These are phyloP conservation scores for Spongiforma sp. DNA, from an alignment of 1,284 basidiomycete species.

Conservation along the genomic window DNA sequence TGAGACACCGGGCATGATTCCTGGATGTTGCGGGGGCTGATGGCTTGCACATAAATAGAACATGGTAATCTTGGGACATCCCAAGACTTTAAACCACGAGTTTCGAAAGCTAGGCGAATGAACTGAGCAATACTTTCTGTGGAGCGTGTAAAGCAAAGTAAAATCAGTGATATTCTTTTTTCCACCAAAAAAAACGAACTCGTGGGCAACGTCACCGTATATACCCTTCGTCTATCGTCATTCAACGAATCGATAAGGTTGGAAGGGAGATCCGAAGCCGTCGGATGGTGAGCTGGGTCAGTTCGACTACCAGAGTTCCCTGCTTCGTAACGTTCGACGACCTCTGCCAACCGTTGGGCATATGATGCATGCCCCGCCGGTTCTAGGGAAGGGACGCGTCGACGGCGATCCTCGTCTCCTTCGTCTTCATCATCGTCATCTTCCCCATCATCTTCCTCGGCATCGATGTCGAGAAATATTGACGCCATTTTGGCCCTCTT, in stretches of 20 bases:
- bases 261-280: background rate
- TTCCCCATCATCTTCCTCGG: background rate
- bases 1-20: background rate
- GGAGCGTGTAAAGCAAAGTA: background rate
- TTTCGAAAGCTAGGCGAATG: background rate
- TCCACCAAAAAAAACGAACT: background rate
- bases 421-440: background rate
- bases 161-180: background rate
- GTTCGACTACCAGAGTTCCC: background rate
- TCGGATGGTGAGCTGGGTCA: background rate
- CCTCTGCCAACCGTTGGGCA: background rate
- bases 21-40: background rate
- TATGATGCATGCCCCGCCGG: background rate
- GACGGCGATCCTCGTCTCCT: background rate
- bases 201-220: background rate
- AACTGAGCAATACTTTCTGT: background rate
- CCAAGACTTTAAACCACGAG: background rate
- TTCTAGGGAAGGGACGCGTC: background rate
- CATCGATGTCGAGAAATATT: background rate
- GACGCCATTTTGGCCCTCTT: background rate
- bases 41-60: background rate
- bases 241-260: background rate
- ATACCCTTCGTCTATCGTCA: background rate
- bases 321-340: background rate
- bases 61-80: background rate